Base-by-base conservation (phyloP, 768 basidiomycete genomes). In the Hemileccinum rubropunctum region DNA sequence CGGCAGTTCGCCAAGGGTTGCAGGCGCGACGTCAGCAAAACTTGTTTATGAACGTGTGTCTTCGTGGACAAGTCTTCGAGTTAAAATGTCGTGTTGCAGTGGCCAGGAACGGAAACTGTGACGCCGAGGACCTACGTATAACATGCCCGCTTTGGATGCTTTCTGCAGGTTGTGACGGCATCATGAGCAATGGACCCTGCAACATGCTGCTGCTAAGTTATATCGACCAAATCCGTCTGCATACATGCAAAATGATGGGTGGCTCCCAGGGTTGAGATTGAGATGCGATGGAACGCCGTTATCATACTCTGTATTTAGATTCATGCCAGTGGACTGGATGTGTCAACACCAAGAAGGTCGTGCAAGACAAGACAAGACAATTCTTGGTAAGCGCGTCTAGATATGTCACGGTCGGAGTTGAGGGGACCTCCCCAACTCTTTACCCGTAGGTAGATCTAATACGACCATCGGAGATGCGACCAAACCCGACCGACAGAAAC, bases 391-490 rank as follows among this genome's bases (percentile, higher is more conserved):
- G 37, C 37, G 37, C 12, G 10, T 20, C 37, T 20, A 21, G 37
- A 38, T 20, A 38, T 38, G 37, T 38, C 37, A 38, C 12, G 11
- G 37, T 38, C 37, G 37, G 37, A 38, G 34, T 34, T 34, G 5
- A 34, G 8, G 34, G 11, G 28, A 30, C 28, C 28, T 4, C 28
- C 27, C 28, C 28, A 30, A 30, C 28, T 30, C 28, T 30, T 30
- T 30, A 30, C 28, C 28, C 28, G 37, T 21, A 13, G 28, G 18
- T 14, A 38, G 46, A 54, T 45, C 43, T 37, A 28, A 47, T 39
- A 34, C 37, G 15, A 5, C 13, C 45, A 44, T 48, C 59, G 61
- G 58, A 60, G 61, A 61, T 63, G 54, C 4, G 28, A 34, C 20
- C 40, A 55, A 51, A 44, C 23, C 52, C 58, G 60, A 54, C 14